phyloP scores from a whole-genome alignment of 2,329 filamentous ascomycete genomes.

The Colletotrichum godetiae region DNA sequence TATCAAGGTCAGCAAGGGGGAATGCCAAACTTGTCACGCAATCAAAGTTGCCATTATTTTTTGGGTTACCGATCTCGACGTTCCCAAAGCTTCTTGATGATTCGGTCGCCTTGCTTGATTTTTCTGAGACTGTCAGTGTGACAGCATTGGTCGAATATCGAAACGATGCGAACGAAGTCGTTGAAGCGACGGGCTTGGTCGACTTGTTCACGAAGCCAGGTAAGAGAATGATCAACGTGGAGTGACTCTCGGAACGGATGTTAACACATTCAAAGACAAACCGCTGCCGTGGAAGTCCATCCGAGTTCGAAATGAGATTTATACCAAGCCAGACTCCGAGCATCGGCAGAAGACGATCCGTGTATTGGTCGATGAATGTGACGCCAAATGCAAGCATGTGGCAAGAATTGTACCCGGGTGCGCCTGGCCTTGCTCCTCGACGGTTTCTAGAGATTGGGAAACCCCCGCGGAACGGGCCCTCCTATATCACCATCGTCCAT shows the following conservation, averaged over 20 bases:
- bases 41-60: neutral
- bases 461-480: slow-evolving; percentile 9
- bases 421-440: neutral
- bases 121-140: neutral
- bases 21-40: slow-evolving; percentile 26
- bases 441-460: slow-evolving; percentile 4
- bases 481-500: slow-evolving; percentile 8
- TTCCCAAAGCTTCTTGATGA: neutral
- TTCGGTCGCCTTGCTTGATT: neutral
- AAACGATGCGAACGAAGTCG: neutral
- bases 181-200: neutral
- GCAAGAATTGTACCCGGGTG: neutral
- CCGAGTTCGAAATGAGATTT: neutral
- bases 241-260: neutral
- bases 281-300: slow-evolving; percentile 11
- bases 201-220: slow-evolving; percentile 20
- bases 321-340: neutral
- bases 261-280: neutral
- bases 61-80: neutral
- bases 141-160: no score
- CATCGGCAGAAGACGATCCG: slow-evolving; percentile 5
- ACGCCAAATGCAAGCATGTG: neutral
- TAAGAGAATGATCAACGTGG: neutral
- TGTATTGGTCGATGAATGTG: neutral
- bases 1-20: neutral